Base-by-base conservation (phyloP, 352 stramenopile genomes). In the Globisporangium rhizosaccharum region DNA sequence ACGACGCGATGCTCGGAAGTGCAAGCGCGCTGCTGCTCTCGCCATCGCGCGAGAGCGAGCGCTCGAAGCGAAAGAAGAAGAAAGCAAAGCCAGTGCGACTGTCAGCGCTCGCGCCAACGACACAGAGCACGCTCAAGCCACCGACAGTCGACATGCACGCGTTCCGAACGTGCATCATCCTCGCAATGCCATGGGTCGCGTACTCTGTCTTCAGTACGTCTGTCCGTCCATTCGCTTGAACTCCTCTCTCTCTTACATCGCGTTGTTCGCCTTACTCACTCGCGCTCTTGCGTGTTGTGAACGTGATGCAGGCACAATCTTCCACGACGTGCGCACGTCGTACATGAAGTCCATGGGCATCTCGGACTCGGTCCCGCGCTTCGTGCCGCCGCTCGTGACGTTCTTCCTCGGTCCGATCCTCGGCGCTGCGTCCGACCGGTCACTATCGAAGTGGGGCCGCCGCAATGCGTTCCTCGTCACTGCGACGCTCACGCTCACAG, bases 341-440 rank as follows among this genome's bases (percentile, higher is more conserved):
- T 92, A 90, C 65, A 81, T 90, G 78, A 68, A 57, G 47, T 89
- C 76, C 0, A 85, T 90, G 78, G 80, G 71, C 44, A 87, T 90
- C 57, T 71, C 67, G 10, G 65, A 82, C 28, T 75, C 77, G 33
- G 56, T 87, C 20, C 76, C 82, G 51, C 78, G 78, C 53, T 86
- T 90, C 50, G 45, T 90, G 26, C 82, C 80, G 33, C 59, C 78
- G 28, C 62, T 92, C 47, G 71, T 88, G 61, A 77, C 69, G 41
- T 70, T 90, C 57, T 82, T 89, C 52, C 67, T 92, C 10, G 80
- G 69, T 4, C 80, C 82, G 9, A 87, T 92, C 42, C 69, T 92
- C 23, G 80, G 82, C 28, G 80, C 79, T 0, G 78, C 77, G 56
- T 92, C 82, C 11, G 82, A 92, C 50, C 78, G 80, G 0, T 92